phyloP scores from a whole-genome alignment of 2,329 filamentous ascomycete species.

The Hymenoscyphus fraxineus region DNA sequence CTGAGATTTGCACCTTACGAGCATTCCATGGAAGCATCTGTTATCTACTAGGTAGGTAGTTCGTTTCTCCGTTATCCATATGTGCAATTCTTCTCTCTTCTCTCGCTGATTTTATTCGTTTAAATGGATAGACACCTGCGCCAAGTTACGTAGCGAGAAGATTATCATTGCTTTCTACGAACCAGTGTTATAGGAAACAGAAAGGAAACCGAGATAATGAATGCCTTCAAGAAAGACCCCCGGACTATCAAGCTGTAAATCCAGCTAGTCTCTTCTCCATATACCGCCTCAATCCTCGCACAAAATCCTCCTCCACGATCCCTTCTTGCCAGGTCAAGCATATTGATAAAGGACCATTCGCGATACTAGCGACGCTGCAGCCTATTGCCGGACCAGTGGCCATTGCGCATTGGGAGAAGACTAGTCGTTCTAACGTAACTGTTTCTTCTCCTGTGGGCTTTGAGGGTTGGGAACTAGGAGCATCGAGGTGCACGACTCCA shows the following conservation, averaged over 20 bases:
- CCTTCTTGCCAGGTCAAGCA: conserved; percentile 25
- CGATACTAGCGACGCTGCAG: conserved; percentile 17
- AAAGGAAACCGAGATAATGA: no score
- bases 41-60: no score
- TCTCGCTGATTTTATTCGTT: no score
- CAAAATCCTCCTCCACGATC: conserved; percentile 17
- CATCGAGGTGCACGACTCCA: conserved; percentile 18
- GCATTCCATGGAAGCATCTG: no score
- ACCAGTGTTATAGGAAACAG: no score
- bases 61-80: no score
- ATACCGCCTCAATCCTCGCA: conserved; percentile 15
- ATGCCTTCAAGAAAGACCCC: neutral
- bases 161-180: no score
- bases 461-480: neutral
- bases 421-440: conserved; percentile 18
- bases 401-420: conserved; percentile 26
- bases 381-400: conserved; percentile 20
- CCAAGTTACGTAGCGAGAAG: no score
- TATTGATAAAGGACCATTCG: conserved; percentile 20
- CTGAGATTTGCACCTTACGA: no score
- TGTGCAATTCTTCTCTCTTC: no score
- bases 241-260: neutral
- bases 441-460: neutral
- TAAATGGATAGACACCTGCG: no score
- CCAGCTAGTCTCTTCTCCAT: conserved; percentile 14